Base-by-base conservation (phyloP, 2,329 filamentous ascomycete species). In the Calycina herbarum region DNA sequence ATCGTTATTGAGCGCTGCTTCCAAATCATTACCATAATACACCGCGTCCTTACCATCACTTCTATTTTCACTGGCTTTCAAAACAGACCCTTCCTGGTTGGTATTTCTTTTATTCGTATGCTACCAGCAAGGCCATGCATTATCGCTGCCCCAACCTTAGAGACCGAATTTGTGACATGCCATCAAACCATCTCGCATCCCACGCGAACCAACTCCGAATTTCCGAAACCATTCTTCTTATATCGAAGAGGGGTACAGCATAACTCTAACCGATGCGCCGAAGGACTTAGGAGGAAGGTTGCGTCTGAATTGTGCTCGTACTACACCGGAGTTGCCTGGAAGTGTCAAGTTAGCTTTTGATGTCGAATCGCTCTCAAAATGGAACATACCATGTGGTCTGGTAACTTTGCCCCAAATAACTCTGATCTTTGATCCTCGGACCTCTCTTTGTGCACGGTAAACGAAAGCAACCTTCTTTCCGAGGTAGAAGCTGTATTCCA, bases 341-440 rank as follows among this genome's bases (percentile, higher is more conserved):
- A 54, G 20, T 60, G 27, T 27, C 59, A 40, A 24, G 15, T 66
- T 73, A 61, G 71, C 66, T 66, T 38, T 35, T 13, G 20, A 27
- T 51, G 56, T 58, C n/a, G 48, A 20, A 1, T 45, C 51, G 13
- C 40, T 40, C 10, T 24, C 20, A 15, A 54, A 54, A 29, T 48
- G 17, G 59, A 63, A 81, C 83, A 77, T 91, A 94, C 92, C 94
- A 85, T 98, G 94, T 81, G 93, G 90, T 79, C 93, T 87, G 80
- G 93, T 96, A 81, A 98, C 90, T 87, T 97, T 97, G 86, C 94
- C 94, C 93, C 94, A 98, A 86, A 98, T 97, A 77, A 98, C 91
- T 79, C 94, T 89, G 85, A 98, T 96, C 90, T 98, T 98, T 82
- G 93, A 94, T 81, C 95, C 95, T 78, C 94, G 92, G 79, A 97